Evolutionary conservation across 768 basidiomycete genomes (phyloP), one percentile per base, ranked within the genome.

Genomic region (Lentinula raphanica): DNA sequence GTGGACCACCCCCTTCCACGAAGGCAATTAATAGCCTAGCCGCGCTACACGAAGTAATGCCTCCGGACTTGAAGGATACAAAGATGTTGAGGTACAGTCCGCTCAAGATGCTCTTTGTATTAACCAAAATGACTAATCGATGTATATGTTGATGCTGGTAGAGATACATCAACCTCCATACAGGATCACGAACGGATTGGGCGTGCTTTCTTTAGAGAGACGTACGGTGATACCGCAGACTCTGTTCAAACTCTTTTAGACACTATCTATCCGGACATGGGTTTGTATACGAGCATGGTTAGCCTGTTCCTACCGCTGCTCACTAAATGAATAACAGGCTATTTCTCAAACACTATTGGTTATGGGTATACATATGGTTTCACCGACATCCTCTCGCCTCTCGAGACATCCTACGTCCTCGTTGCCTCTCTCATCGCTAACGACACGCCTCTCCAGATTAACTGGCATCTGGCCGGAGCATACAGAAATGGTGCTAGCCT

Each of bases 391-490:
- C 66, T 84, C 7, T 75, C 80, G 1, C 69, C 74, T 2, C 64
- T 79, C 39, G 85, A 88, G 64, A 82, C 83, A 1, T 82, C 84
- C 2, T 88, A 79, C 64, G 73, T 78, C 13, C 68, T 87, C 62
- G 79, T 86, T n/a, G 77, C 85, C 12, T 79, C 84, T 0, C 76
- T 87, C 46, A 81, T 88, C 64, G 78, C 82, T 3, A 75, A 73
- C 57, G 85, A 88, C 65, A 79, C 83, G 32, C 84, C 86, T 0
- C 79, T 74, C 38, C 87, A 88, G 64, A 80, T 84, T 29, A 70
- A 61, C n/a, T 88, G 87, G 86, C 87, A 88, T 64, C 71, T 88
- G 23, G 71, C 74, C 12, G 81, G 81, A 15, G 84, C 86, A 2
- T 71, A 74, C 40, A 72, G 83, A 54, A 73, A 75, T 44, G 85